These are phyloP conservation scores for Rhizopus stolonifer DNA, from an alignment of 371 early-diverging fungal species.

Conservation along the genomic window DNA sequence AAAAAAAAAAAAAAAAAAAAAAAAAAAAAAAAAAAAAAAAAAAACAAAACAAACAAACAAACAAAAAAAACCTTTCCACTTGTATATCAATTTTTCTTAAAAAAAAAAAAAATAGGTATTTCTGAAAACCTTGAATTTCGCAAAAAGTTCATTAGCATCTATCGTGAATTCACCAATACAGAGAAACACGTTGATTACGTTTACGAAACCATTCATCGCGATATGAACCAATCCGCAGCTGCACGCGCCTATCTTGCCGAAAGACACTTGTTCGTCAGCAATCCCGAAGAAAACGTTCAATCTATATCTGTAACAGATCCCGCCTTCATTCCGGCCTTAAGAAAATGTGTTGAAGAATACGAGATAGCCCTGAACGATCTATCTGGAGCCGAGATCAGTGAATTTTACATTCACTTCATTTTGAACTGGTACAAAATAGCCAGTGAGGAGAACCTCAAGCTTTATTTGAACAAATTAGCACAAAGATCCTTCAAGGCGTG, in stretches of 20 bases:
- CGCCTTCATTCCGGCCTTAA: conserved; percentile 58
- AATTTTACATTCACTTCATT: conserved; percentile 62
- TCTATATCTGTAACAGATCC: conserved; percentile 40
- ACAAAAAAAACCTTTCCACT: too few species aligned
- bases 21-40: too few species aligned
- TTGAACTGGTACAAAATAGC: conserved; percentile 42
- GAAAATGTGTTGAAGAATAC: conserved; percentile 51
- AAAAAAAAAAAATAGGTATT: conserved; percentile 47
- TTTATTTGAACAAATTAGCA: conserved; percentile 50
- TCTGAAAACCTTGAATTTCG: conserved; percentile 77
- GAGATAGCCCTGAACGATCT: conserved; percentile 38
- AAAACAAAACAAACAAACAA: too few species aligned
- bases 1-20: background rate
- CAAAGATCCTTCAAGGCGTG: conserved; percentile 47
- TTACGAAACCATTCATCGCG: conserved; percentile 59
- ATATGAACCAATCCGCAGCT: conserved; percentile 55
- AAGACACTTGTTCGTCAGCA: conserved; percentile 36
- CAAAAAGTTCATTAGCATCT: conserved; percentile 69
- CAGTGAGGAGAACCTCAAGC: conserved; percentile 61
- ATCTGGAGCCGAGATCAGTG: conserved; percentile 52
- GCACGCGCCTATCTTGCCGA: conserved; percentile 68
- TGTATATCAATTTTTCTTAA: too few species aligned
- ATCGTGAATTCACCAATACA: conserved; percentile 55
- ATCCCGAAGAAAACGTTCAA: conserved; percentile 35
- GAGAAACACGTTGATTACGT: conserved; percentile 38